Conservation (phyloP, 2,329 filamentous ascomycete species). For the Macrophomina phaseolina region DNA sequence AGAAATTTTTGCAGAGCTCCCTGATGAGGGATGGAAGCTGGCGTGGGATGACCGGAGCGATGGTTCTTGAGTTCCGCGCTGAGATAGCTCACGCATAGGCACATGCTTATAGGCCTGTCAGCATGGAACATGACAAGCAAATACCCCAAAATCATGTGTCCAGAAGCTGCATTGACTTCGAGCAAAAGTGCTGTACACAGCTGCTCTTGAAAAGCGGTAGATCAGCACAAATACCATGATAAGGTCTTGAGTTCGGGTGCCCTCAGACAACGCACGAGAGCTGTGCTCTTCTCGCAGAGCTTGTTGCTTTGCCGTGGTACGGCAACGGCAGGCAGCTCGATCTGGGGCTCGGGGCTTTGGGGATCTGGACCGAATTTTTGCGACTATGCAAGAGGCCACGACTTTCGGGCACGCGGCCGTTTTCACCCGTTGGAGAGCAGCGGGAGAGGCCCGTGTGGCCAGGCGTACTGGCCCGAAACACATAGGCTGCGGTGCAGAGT, state of each 20-base stretch:
- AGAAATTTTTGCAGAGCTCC: neutral
- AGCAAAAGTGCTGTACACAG: no score
- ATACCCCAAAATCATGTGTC: no score
- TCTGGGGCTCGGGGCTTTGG: neutral
- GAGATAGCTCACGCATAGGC: neutral
- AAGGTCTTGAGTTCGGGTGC: no score
- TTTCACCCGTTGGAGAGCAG: neutral
- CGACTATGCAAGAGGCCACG: neutral
- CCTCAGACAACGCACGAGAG: no score
- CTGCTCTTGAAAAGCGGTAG: no score
- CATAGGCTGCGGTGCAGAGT: neutral
- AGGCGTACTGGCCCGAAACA: slow-evolving; percentile 1
- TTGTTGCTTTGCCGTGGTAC: neutral
- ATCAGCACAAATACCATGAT: no score
- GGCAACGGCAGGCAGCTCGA: neutral
- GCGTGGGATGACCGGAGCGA: neutral
- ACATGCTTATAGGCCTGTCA: neutral
- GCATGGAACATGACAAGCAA: no score
- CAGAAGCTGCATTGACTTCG: no score
- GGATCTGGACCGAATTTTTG: neutral
- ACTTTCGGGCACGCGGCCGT: neutral
- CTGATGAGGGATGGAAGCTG: neutral
- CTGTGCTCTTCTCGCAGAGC: no score
- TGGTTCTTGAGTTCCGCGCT: neutral
- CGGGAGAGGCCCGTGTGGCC: neutral